Base-by-base conservation (phyloP, 1,284 basidiomycete species). In the Malassezia psittaci region DNA sequence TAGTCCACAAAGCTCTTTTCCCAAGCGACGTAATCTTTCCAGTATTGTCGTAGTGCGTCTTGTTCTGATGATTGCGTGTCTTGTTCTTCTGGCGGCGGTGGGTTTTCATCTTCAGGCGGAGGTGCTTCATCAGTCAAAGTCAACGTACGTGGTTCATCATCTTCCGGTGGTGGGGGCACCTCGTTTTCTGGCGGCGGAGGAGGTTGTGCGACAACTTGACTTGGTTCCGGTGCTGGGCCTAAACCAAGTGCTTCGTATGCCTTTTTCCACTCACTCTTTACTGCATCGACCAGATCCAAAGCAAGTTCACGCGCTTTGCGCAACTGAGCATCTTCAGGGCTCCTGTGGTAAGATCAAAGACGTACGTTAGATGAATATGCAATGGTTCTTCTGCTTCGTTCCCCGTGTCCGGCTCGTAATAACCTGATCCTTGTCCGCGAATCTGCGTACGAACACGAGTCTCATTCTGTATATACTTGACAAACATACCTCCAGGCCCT, bases 401-500 rank as follows among this genome's bases (percentile, higher is more conserved):
- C 0, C 90, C 88, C 0, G 90, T 94, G 63, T 96, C 93, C 66
- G 85, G 84, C 71, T 98, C 93, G 63, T 93, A 83, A 75, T 94
- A 98, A 0, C 93, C 94, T 16, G 89, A 93, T 0, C 94, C 94
- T 15, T 85, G 65, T 11, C 93, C 93, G 76, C 96, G 96, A 74
- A 98, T 96, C 76, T 98, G 93, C n/a, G 96, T 93, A 60, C 93
- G 82, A 13, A 90, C 93, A 36, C 86, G 85, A 0, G 93, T 98
- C 77, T 98, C 93, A 68, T 85, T 83, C 77, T 98, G 93, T 62
- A 98, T 98, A 74, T 90, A 91, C 78, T 98, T 98, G 63, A 98
- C 93, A 74, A 96, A 98, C 73, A 90, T 85, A 15, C 37, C 79
- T 58, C 83, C 83, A 9, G 93, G 94, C 5, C 93, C 93, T 39